Evolutionary conservation across 129 eudicot species (phyloP).

Genomic region (Lactuca saligna): DNA sequence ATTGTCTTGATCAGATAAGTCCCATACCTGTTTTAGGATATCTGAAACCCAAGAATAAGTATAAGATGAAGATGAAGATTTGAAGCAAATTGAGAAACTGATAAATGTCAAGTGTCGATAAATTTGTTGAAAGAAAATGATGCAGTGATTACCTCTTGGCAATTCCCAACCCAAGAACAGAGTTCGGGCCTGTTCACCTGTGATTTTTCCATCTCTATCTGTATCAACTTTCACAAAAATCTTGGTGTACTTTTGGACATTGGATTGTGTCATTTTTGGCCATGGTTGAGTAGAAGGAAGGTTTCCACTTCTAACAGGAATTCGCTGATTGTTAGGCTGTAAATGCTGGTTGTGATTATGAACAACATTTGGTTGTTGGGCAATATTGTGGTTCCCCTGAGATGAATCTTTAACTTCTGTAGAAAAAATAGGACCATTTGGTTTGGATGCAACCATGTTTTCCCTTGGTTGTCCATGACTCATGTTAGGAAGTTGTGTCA

Average conservation of each 20-base stretch:
- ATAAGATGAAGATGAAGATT: background rate
- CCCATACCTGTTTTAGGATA: slow-evolving; percentile 88
- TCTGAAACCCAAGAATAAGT: slow-evolving; percentile 44
- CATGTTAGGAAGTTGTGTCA: slow-evolving; percentile 40
- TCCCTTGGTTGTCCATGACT: slow-evolving; percentile 46
- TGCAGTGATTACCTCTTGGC: slow-evolving; percentile 60
- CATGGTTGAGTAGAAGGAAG: slow-evolving; percentile 47
- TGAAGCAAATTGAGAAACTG: background rate
- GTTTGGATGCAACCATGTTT: slow-evolving; percentile 38
- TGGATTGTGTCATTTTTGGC: slow-evolving; percentile 81
- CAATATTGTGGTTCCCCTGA: slow-evolving; percentile 37
- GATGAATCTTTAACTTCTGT: slow-evolving; percentile 41
- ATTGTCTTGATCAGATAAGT: slow-evolving; percentile 88
- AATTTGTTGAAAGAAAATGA: background rate
- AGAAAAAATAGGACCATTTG: slow-evolving; percentile 30
- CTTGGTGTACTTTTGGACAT: slow-evolving; percentile 80
- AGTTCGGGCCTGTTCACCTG: slow-evolving; percentile 79
- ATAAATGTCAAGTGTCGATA: background rate
- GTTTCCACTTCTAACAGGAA: slow-evolving; percentile 41
- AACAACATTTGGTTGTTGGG: slow-evolving; percentile 39
- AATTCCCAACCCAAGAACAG: slow-evolving; percentile 86
- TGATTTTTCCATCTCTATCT: slow-evolving; percentile 83
- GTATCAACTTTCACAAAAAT: slow-evolving; percentile 83
- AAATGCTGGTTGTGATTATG: slow-evolving; percentile 49
- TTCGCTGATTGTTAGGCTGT: slow-evolving; percentile 49